These are phyloP conservation scores for Ceratocystis diversiconidia DNA, from an alignment of 2,329 filamentous ascomycete species.

Conservation along the genomic window DNA sequence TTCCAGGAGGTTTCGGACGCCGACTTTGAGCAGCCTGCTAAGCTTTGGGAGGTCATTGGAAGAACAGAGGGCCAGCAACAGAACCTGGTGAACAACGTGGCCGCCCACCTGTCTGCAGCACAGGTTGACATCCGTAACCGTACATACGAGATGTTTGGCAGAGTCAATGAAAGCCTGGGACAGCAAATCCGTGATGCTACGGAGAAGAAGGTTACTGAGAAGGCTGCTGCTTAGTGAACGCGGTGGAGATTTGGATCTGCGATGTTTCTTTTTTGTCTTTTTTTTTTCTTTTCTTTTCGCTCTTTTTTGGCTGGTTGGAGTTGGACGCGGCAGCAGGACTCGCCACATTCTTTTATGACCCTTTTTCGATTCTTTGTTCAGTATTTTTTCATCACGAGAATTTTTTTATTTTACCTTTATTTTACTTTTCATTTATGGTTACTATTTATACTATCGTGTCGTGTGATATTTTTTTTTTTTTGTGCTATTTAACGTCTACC, in stretches of 20 bases:
- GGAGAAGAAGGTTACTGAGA: slow-evolving; percentile 2
- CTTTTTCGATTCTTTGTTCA: background rate
- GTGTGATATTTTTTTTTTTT: no score
- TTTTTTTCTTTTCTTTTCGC: background rate
- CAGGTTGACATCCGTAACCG: slow-evolving; percentile 40
- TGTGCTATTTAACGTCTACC: no score
- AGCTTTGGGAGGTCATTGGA: slow-evolving; percentile 36
- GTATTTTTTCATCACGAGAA: background rate
- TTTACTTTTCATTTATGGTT: background rate
- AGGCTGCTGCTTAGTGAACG: background rate
- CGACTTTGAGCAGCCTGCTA: slow-evolving; percentile 37
- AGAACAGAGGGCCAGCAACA: slow-evolving; percentile 42
- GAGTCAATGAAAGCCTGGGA: slow-evolving; percentile 41
- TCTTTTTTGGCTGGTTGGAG: background rate
- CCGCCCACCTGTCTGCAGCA: slow-evolving; percentile 41
- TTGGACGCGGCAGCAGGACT: background rate
- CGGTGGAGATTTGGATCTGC: background rate
- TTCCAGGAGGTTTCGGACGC: slow-evolving; percentile 32
- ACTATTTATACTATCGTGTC: background rate
- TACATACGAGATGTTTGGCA: slow-evolving; percentile 47
- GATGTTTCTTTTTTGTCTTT: background rate
- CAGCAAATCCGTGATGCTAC: slow-evolving; percentile 21
- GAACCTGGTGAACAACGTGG: slow-evolving; percentile 45
- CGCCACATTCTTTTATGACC: background rate
- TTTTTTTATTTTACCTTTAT: background rate